Conservation (phyloP, 2,329 filamentous ascomycete genomes). For the Pyrenophora tritici-repentis region DNA sequence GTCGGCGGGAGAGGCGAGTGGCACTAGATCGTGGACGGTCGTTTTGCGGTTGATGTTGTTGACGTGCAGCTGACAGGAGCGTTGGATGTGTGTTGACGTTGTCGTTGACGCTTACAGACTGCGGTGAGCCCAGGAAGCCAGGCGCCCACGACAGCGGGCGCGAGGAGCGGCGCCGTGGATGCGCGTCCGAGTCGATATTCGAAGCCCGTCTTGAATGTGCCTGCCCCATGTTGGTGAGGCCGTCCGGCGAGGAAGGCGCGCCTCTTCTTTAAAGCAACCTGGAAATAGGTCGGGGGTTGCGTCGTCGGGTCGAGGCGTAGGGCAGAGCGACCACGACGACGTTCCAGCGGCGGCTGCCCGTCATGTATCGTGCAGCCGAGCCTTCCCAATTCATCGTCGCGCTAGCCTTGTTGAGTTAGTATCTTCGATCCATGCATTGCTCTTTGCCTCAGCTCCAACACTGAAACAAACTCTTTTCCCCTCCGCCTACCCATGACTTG, state of each 20-base stretch:
- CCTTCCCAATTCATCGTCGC: constrained; percentile 7
- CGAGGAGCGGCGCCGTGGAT: constrained; percentile 29
- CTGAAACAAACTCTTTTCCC: constrained; percentile 11
- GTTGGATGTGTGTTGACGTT: constrained; percentile 31
- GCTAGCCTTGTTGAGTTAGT: constrained; percentile 7
- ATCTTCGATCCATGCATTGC: not conserved
- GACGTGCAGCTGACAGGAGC: constrained; percentile 12
- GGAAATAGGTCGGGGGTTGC: constrained; percentile 4
- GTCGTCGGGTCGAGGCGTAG: constrained; percentile 12
- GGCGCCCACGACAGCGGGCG: constrained; percentile 44
- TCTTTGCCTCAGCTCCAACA: constrained; percentile 1
- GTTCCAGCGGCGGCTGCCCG: constrained; percentile 16
- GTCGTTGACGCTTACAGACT: constrained; percentile 18
- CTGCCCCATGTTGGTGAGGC: constrained; percentile 46
- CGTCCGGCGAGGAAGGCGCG: constrained; percentile 32
- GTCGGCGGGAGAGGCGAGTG: constrained; percentile 37
- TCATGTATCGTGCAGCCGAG: constrained; percentile 19
- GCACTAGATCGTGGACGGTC: constrained; percentile 28
- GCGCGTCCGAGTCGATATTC: constrained; percentile 12
- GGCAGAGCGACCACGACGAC: constrained; percentile 10
- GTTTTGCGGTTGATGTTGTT: not conserved
- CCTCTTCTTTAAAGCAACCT: constrained; percentile 9
- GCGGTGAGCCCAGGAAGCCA: constrained; percentile 25
- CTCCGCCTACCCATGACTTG: not conserved
- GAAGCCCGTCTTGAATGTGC: constrained; percentile 41